Conservation (phyloP, 805 yeast species). For the Scheffersomyces lignosus region DNA sequence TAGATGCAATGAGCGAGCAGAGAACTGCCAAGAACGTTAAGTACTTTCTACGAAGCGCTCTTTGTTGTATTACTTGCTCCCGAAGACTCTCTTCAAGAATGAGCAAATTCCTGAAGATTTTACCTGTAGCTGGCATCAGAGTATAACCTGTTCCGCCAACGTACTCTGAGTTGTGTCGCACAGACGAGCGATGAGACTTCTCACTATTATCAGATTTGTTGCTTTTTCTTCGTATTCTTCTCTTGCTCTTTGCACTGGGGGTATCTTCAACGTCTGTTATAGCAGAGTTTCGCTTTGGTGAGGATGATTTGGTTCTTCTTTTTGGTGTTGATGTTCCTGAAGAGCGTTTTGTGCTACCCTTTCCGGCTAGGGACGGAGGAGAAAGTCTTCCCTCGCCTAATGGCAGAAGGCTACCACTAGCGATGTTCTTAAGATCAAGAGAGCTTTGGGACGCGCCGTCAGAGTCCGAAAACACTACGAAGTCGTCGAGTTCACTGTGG, state of each 20-base stretch:
- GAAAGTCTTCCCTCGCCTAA: neutral
- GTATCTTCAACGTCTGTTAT: constrained; percentile 17
- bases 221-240: constrained; percentile 24
- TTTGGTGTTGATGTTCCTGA: constrained; percentile 6
- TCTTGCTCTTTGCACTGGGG: constrained; percentile 22
- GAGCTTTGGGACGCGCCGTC: constrained; percentile 36
- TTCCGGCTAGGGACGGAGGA: neutral
- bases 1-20: constrained; percentile 41
- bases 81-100: constrained; percentile 85
- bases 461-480: constrained; percentile 35
- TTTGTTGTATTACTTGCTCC: constrained; percentile 75
- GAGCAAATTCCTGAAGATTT: constrained; percentile 76
- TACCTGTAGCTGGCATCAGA: constrained; percentile 53
- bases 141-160: constrained; percentile 17
- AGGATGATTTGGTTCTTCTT: constrained; percentile 2
- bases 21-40: constrained; percentile 48
- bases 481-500: constrained; percentile 24
- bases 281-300: constrained; percentile 4
- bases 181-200: constrained; percentile 18
- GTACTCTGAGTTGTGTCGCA: constrained; percentile 9
- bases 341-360: neutral
- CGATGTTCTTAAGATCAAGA: constrained; percentile 20
- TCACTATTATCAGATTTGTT: constrained; percentile 24
- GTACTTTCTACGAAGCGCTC: constrained; percentile 62
- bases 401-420: neutral